Conservation (phyloP, 768 basidiomycete species). For the Suillus discolor region DNA sequence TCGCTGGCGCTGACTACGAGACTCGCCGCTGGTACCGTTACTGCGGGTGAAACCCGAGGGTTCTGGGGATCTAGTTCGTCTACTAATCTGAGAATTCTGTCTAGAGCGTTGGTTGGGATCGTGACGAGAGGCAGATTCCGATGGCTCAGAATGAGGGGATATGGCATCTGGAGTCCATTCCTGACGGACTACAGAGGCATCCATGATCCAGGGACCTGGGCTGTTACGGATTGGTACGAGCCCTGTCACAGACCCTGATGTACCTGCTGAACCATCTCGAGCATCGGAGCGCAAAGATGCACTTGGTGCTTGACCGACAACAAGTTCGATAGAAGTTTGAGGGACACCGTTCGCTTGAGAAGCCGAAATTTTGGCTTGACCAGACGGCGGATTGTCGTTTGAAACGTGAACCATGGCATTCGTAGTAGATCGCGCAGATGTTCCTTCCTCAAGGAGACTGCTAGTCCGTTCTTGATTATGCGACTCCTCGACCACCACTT, state of each 20-base stretch:
- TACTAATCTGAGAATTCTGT: background rate
- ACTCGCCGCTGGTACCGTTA: conserved; percentile 14
- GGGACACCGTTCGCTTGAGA: background rate
- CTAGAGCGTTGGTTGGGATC: background rate
- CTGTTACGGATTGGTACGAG: conserved; percentile 1
- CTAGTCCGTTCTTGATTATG: conserved; percentile 5
- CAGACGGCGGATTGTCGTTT: conserved; percentile 20
- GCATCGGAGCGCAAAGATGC: conserved; percentile 6
- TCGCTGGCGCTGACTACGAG: conserved; percentile 12
- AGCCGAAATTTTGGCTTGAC: conserved; percentile 16
- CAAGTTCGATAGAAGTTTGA: background rate
- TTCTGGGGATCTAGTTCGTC: conserved; percentile 13
- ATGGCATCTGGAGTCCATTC: conserved; percentile 10
- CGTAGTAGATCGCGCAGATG: background rate
- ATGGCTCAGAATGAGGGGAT: conserved; percentile 10
- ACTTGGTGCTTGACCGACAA: background rate
- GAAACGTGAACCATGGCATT: background rate
- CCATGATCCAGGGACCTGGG: conserved; percentile 14
- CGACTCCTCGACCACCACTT: conserved; percentile 9
- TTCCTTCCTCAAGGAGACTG: background rate
- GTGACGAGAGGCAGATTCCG: conserved; percentile 12
- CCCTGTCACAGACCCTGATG: conserved; percentile 3
- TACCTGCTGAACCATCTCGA: background rate
- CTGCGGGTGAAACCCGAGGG: conserved; percentile 8
- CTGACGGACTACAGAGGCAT: conserved; percentile 10